Base-by-base conservation (phyloP, 371 early-diverging fungal genomes). In the Mucor piriformis region DNA sequence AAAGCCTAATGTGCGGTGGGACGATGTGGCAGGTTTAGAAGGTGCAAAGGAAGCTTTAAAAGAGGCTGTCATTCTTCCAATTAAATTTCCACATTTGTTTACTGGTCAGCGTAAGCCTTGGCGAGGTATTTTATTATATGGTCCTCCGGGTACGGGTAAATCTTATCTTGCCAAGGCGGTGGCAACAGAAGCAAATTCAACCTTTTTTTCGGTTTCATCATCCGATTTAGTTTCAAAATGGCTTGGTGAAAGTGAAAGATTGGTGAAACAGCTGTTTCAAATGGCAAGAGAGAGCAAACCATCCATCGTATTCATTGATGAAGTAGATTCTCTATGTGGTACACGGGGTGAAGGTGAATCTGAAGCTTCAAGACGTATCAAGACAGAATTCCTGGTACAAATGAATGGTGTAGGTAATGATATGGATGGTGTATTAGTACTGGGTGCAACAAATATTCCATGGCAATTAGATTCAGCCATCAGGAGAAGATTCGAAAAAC, bases 111-210 rank as follows among this genome's bases (percentile, higher is more conserved):
- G 99, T 67, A 89, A 90, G 54, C 99, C 99, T 34, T 99, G 99
- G 93, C 81, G 90, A 58, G 99, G 99, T 18, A 98, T 99, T 58
- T 77, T 99, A 49, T 73, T 99, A 24, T 99, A 98, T 74, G 99
- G 99, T 3, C 98, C 98, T 27, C 99, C 99, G 18, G 98, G 99
- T 67, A 97, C 99, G 0, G 97, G 99, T 64, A 98, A 99, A 82
- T 93, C 98, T 12, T 95, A 92, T 64, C 83, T 99, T 57, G 98
- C 99, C 23, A 97, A 96, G 72, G 98, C 97, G 0, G 95, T 98
- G 11, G 98, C 99, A 1, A 96, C 96, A 2, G 97, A 98, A 68
- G 94, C 97, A 37, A 85, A 92, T 43, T 88, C 97, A 1, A 96
- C 97, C 12, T 98, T 98, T 72, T 95, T 97, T 63, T 91, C 95